phyloP scores from a whole-genome alignment of 2,329 filamentous ascomycete species.

The Colletotrichum musae region DNA sequence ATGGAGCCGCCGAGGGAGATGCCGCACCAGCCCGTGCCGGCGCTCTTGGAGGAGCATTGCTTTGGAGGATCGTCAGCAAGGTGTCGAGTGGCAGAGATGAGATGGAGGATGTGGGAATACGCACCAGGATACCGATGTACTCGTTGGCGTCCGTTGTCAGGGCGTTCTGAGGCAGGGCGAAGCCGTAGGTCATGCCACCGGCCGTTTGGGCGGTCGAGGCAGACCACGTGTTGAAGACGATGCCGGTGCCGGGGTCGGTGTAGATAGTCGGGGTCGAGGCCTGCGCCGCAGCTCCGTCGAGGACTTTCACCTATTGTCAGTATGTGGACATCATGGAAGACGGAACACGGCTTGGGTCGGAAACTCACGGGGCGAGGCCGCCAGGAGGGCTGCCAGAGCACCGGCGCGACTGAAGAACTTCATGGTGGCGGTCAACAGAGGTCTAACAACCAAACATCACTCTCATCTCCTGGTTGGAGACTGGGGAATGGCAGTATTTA shows the following conservation, averaged over 20 bases:
- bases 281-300: conserved; percentile 41
- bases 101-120: conserved; percentile 33
- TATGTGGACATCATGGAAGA: too few relatives aligned
- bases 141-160: conserved; percentile 64
- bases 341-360: neutral
- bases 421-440: conserved; percentile 33
- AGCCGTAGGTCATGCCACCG: conserved; percentile 66
- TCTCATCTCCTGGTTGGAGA: neutral
- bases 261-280: conserved; percentile 46
- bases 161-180: conserved; percentile 67
- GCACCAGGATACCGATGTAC: conserved; percentile 72
- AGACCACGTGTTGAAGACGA: conserved; percentile 66
- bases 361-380: conserved; percentile 30
- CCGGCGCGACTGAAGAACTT: conserved; percentile 36
- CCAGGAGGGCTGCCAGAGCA: conserved; percentile 38
- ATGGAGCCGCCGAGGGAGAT: conserved; percentile 70
- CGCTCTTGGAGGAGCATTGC: conserved; percentile 61
- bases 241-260: conserved; percentile 64
- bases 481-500: conserved; percentile 17
- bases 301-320: conserved; percentile 30
- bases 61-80: conserved; percentile 44
- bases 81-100: neutral
- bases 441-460: conserved; percentile 20
- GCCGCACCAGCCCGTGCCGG: conserved; percentile 70
- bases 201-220: conserved; percentile 52